Evolutionary conservation across 2,329 filamentous ascomycete species (phyloP).

Genomic region (Aspergillus chevalieri): DNA sequence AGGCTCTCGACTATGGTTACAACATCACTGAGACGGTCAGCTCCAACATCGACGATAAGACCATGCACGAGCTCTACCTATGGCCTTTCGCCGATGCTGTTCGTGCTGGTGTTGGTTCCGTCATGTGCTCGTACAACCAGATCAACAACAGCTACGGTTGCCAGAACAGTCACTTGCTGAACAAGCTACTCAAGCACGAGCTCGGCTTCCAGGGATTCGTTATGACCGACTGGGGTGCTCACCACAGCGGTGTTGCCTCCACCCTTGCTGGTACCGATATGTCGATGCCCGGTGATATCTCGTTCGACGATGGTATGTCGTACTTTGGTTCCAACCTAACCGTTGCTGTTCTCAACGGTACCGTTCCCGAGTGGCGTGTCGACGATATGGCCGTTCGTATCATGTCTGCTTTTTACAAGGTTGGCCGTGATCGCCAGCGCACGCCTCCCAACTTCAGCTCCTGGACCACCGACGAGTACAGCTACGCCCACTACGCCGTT

Average conservation of each 20-base stretch:
- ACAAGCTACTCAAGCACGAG: conserved; percentile 61
- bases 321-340: conserved; percentile 88
- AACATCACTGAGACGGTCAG: conserved; percentile 58
- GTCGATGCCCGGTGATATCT: conserved; percentile 77
- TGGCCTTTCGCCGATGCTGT: conserved; percentile 67
- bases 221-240: conserved; percentile 69
- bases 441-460: conserved; percentile 75
- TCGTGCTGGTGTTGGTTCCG: conserved; percentile 56
- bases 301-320: conserved; percentile 64
- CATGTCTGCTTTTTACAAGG: conserved; percentile 60
- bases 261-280: conserved; percentile 69
- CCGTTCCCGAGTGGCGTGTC: conserved; percentile 75
- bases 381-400: conserved; percentile 90
- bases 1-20: conserved; percentile 54
- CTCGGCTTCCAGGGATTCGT: conserved; percentile 71
- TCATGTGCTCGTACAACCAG: conserved; percentile 71
- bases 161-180: conserved; percentile 56
- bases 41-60: conserved; percentile 58
- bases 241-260: conserved; percentile 62
- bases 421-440: conserved; percentile 49
- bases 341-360: conserved; percentile 80
- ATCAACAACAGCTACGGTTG: conserved; percentile 64
- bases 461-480: conserved; percentile 74
- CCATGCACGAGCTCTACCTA: conserved; percentile 58
- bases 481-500: conserved; percentile 59